Evolutionary conservation across 371 early-diverging fungal genomes (phyloP), one percentile per base, ranked within the genome.

Genomic region (Mucor plumbeus): DNA sequence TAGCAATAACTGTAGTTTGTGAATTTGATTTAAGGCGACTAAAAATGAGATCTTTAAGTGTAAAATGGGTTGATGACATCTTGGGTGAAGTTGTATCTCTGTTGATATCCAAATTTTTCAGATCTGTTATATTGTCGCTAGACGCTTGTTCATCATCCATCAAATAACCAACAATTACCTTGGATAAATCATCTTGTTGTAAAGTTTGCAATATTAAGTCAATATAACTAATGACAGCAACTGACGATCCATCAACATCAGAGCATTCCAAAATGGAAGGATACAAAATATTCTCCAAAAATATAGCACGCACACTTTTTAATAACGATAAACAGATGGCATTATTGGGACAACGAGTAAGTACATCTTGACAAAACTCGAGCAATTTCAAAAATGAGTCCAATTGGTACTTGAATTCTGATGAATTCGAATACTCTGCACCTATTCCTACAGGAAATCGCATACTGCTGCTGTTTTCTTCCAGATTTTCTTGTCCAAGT

Each of bases 191-290:
- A 39, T 92, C 90, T 64, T 95, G 92, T 34, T 88, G 84, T 8
- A 94, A 73, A 0, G 87, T 85, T 48, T 90, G 91, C 7, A 96
- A 70, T 63, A 97, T 92, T 54, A 91, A 71, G 61, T 93, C 92
- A 50, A 97, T 85, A 67, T 98, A 98, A 61, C 89, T 92, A 62
- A 98, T 89, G 4, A 92, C 91, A 0, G 96, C 93, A 0, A 95
- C 94, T 5, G 95, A 91, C 53, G 94, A 94, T 1, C 96, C 97
- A 74, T 98, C 97, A 10, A 87, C 87, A 72, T 98, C 98, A 0
- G 94, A 92, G 67, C 94, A 92, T 63, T 93, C 94, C 33, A 90
- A 75, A 53, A 97, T 84, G 21, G 94, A 91, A 5, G 97, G 94
- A 53, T 92, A 92, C 43, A 98, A 76, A 54, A 96, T 94, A 50